Evolutionary conservation across 768 basidiomycete species (phyloP).

Genomic region (Mycena amicta): DNA sequence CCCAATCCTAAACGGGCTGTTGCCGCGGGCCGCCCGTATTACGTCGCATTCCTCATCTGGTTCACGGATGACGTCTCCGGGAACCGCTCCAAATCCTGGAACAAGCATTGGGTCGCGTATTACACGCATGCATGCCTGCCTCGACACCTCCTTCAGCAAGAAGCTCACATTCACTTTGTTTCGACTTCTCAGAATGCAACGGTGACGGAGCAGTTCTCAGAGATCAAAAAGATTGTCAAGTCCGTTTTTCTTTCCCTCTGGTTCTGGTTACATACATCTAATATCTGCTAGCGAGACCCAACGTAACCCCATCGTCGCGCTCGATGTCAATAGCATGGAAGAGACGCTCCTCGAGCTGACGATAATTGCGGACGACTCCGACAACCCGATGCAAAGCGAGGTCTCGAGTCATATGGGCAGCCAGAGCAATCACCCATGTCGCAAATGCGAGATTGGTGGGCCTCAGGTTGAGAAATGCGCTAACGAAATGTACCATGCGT

Average conservation of each 20-base stretch:
- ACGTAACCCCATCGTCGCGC: constrained; percentile 31
- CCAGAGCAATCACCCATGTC: constrained; percentile 42
- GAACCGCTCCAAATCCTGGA: constrained; percentile 47
- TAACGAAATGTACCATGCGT: constrained; percentile 33
- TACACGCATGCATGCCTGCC: constrained; percentile 39
- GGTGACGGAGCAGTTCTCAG: constrained; percentile 40
- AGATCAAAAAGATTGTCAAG: constrained; percentile 33
- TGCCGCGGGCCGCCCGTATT: constrained; percentile 3
- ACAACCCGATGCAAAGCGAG: constrained; percentile 38
- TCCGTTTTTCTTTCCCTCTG: constrained; percentile 21
- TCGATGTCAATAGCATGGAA: constrained; percentile 25
- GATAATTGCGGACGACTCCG: constrained; percentile 32
- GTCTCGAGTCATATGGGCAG: constrained; percentile 41
- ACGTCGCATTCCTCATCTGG: constrained; percentile 7
- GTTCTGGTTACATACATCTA: neutral
- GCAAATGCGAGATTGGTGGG: constrained; percentile 41
- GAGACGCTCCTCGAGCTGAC: constrained; percentile 29
- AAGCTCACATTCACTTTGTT: constrained; percentile 40
- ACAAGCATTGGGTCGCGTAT: constrained; percentile 47
- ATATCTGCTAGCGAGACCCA: constrained; percentile 30
- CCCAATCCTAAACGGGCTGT: constrained; percentile 13
- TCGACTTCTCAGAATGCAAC: constrained; percentile 40
- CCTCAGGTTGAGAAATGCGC: constrained; percentile 32
- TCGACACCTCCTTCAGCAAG: constrained; percentile 35
- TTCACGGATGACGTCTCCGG: constrained; percentile 48